Base-by-base conservation (phyloP, 495 filamentous ascomycete genomes). In the Tuber indicum region DNA sequence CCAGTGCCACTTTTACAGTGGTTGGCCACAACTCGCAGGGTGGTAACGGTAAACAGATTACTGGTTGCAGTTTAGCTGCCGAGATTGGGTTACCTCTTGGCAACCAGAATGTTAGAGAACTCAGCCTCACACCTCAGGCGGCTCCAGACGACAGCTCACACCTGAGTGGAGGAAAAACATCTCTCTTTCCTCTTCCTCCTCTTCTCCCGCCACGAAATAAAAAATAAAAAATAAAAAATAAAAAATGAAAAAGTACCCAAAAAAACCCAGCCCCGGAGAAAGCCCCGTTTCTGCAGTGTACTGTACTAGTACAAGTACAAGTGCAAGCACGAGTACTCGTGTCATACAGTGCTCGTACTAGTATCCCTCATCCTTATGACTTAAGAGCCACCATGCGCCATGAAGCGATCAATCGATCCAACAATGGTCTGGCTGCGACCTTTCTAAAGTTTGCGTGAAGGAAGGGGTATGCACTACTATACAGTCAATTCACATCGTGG, bases 41-140 rank as follows among this genome's bases (percentile, higher is more conserved):
- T 36, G 26, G 58, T 66, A 66, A 36, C 3, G 58, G 58, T 66
- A 66, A 66, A 66, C 58, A 66, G 58, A 66, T 66, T 66, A 66
- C 58, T 36, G 58, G 58, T 66, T 66, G 26, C 5, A 32, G 58
- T 66, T 32, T 66, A 66, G 58, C 16, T 66, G 58, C 58, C 58
- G 58, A 14, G 58, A 62, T 36, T 36, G 58, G 58, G 52, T 66
- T 36, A n/a, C 58, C 14, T 19, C 58, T 66, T 66, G 58, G 58
- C 58, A 36, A 36, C 58, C 58, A 19, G 26, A 66, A 66, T 6
- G 12, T 62, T 5, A 41, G 58, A 66, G 26, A 36, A 36, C 58
- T 66, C 58, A 66, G 58, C 58, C 58, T 66, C 58, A 66, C 1
- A 5, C 58, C 16, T 66, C 58, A 36, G 58, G 58, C 26, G 58